Percentiles rank a stretch among this genome's conserved stretches.
phyloP scores from a whole-genome alignment of 306 rosid species.

The Gastrolobium villosum region DNA sequence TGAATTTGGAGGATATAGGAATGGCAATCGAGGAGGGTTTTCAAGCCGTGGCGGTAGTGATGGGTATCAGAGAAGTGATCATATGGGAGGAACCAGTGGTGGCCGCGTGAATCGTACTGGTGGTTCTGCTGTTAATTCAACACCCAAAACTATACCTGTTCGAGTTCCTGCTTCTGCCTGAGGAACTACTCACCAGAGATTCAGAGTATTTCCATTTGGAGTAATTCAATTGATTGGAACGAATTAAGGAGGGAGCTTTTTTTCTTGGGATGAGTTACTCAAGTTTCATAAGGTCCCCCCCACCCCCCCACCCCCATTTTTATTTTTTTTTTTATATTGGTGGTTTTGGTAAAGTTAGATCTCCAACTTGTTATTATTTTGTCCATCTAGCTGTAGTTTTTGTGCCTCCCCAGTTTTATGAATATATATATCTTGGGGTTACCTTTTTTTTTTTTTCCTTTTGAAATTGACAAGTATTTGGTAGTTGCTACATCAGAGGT shows the following conservation, averaged over 20 bases:
- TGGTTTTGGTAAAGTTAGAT: slow-evolving; percentile 52
- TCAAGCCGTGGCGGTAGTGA: slow-evolving; percentile 72
- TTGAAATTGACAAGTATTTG: slow-evolving; percentile 29
- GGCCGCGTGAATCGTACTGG: slow-evolving; percentile 67
- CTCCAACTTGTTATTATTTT: slow-evolving; percentile 46
- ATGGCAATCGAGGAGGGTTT: slow-evolving; percentile 64
- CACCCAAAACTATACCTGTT: slow-evolving; percentile 55
- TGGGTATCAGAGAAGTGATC: slow-evolving; percentile 71
- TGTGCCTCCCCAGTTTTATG: slow-evolving; percentile 53
- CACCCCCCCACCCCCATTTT: no score
- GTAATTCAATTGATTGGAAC: slow-evolving; percentile 45
- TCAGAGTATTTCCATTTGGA: slow-evolving; percentile 42
- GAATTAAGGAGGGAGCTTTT: slow-evolving; percentile 46
- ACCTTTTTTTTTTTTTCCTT: background rate
- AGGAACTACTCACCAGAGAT: slow-evolving; percentile 38
- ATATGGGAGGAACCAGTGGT: slow-evolving; percentile 54
- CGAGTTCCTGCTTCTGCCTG: slow-evolving; percentile 77
- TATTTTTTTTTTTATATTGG: slow-evolving; percentile 25
- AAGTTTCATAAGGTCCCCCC: slow-evolving; percentile 47
- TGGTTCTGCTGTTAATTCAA: slow-evolving; percentile 55
- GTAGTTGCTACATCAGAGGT: slow-evolving; percentile 32
- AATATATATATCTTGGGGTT: slow-evolving; percentile 45
- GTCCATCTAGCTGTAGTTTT: slow-evolving; percentile 44
- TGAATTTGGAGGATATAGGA: slow-evolving; percentile 75
- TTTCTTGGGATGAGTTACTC: slow-evolving; percentile 46